Evolutionary conservation across 2,329 filamentous ascomycete genomes (phyloP).

Genomic region (Sporothrix variecibatus): DNA sequence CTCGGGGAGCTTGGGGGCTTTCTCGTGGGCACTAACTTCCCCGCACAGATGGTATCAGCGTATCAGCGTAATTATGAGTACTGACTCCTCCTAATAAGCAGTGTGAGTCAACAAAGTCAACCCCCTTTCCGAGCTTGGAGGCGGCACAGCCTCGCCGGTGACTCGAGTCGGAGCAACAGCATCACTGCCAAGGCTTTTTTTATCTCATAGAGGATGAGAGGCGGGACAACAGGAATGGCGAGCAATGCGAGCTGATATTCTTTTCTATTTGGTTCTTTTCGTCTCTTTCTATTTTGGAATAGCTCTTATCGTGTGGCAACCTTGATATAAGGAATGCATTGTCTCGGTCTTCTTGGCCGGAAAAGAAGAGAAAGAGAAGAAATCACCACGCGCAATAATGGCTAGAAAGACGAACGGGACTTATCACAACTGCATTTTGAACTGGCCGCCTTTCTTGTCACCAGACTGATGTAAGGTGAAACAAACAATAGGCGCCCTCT

Average conservation of each 20-base stretch:
- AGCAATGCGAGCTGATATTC: background rate
- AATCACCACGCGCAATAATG: background rate
- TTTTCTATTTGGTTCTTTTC: too few species aligned
- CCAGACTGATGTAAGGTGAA: background rate
- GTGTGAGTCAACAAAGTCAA: background rate
- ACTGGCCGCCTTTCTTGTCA: background rate
- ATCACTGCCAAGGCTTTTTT: background rate
- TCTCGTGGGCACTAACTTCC: background rate
- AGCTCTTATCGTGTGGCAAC: background rate
- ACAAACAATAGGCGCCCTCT: too few species aligned
- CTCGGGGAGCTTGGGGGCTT: background rate
- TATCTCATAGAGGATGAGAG: background rate
- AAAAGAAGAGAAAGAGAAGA: background rate
- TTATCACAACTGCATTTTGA: background rate
- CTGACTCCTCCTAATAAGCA: background rate
- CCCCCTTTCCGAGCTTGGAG: background rate
- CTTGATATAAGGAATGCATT: background rate
- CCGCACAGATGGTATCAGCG: background rate
- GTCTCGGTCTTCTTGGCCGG: background rate
- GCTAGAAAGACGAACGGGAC: background rate
- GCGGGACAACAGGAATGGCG: background rate
- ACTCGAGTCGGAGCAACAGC: background rate
- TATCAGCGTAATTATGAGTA: background rate
- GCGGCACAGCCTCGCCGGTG: slow-evolving; percentile 17
- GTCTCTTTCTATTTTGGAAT: background rate